Conservation (phyloP, 2,329 filamentous ascomycete species). For the Diplodia intermedia region DNA sequence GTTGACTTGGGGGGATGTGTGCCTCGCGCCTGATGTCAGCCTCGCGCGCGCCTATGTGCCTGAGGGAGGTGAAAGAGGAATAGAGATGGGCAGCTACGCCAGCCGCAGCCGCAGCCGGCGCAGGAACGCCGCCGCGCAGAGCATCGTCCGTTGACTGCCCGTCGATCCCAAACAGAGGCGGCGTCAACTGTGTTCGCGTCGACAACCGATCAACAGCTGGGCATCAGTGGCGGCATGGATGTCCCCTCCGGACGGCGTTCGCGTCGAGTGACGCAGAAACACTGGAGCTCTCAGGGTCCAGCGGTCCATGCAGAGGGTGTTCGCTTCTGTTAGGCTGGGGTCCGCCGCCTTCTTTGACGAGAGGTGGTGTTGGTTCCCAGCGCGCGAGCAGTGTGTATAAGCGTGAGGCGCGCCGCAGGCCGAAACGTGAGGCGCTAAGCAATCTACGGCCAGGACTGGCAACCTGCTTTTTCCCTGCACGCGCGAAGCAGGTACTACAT, state of each 20-base stretch:
- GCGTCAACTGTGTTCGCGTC: slow-evolving; percentile 7
- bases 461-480: slow-evolving; percentile 22
- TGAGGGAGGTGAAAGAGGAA: background rate
- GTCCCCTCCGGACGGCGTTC: background rate
- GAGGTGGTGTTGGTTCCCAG: background rate
- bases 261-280: slow-evolving; percentile 10
- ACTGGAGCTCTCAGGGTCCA: background rate
- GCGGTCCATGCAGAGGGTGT: background rate
- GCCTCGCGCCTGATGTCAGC: background rate
- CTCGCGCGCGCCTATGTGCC: background rate
- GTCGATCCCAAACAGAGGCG: background rate
- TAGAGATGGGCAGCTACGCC: background rate
- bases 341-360: background rate
- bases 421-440: slow-evolving; percentile 25
- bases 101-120: background rate
- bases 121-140: too few relatives aligned
- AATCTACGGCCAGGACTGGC: slow-evolving; percentile 5
- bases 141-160: background rate
- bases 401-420: slow-evolving; percentile 15
- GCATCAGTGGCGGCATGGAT: background rate
- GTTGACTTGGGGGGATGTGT: background rate
- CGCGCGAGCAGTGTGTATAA: too few relatives aligned
- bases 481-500: slow-evolving; percentile 9
- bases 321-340: background rate
- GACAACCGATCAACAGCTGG: background rate